Percentiles rank a stretch among this genome's conserved stretches.
Conservation (phyloP, 169 alveolate species). For the Miamiensis avidus region DNA sequence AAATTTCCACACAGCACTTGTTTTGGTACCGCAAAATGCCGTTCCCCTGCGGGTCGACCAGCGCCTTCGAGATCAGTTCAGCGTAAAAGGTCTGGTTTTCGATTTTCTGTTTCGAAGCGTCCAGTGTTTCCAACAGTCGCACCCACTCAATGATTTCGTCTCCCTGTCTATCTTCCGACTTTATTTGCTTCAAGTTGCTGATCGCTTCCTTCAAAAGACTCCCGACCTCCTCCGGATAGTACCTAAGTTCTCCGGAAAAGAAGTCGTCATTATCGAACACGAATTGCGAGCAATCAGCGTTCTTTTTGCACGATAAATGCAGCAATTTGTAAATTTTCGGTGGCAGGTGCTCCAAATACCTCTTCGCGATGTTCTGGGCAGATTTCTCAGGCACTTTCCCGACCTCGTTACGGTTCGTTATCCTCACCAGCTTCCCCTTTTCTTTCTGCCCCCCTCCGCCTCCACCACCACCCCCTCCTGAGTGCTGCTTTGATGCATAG, state of each 20-base stretch:
- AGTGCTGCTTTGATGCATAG: neutral
- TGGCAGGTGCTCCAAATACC: neutral
- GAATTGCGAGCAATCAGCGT: neutral
- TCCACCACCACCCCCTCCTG: neutral
- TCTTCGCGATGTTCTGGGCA: conserved; percentile 10
- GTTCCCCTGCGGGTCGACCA: conserved; percentile 27
- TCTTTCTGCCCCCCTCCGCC: conserved; percentile 25
- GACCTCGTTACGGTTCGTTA: conserved; percentile 12
- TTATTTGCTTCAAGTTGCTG: neutral
- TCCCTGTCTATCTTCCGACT: conserved; percentile 1
- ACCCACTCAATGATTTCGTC: conserved; percentile 46
- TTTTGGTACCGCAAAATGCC: conserved; percentile 29
- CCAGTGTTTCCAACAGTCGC: conserved; percentile 34
- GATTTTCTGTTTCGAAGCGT: conserved; percentile 28
- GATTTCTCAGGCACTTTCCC: conserved; percentile 19
- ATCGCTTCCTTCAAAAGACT: conserved; percentile 35
- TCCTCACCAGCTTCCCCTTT: conserved; percentile 19
- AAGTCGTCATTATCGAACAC: conserved; percentile 42
- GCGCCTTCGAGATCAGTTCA: conserved; percentile 17
- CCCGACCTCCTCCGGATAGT: conserved; percentile 34
- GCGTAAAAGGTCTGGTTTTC: conserved; percentile 32
- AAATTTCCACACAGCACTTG: conserved; percentile 39
- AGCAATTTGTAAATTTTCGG: conserved; percentile 11
- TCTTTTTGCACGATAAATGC: neutral
- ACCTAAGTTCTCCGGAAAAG: conserved; percentile 32